phyloP scores from a whole-genome alignment of 805 yeast genomes.

The Diddensiella transvaalensis region DNA sequence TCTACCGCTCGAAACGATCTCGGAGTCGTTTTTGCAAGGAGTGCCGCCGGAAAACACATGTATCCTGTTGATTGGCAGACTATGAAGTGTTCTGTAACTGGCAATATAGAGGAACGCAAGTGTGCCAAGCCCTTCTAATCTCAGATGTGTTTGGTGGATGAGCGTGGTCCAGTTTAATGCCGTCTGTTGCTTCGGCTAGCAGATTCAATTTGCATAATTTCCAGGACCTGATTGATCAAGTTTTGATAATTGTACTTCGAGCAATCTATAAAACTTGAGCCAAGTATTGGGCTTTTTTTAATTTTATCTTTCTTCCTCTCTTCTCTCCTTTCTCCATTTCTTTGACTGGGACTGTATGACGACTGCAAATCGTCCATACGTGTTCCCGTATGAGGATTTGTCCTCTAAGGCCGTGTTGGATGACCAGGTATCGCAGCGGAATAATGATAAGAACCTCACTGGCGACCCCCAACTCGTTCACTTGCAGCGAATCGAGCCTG shows the following conservation, averaged over 20 bases:
- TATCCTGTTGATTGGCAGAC: slow-evolving; percentile 94
- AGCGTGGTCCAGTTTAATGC: not conserved
- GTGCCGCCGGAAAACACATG: slow-evolving; percentile 69
- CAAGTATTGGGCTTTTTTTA: not conserved
- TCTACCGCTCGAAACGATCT: slow-evolving; percentile 86
- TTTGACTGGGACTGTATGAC: not conserved
- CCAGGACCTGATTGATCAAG: not conserved
- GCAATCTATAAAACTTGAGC: not conserved
- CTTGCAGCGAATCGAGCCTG: no score
- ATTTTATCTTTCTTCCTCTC: not conserved
- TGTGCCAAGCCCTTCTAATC: slow-evolving; percentile 81
- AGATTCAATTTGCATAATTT: not conserved
- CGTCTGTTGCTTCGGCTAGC: no score
- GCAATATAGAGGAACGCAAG: slow-evolving; percentile 73
- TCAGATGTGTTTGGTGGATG: no score
- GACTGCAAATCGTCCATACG: not conserved
- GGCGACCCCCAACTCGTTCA: no score
- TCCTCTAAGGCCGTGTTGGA: not conserved
- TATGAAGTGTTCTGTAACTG: slow-evolving; percentile 77
- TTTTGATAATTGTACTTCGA: not conserved
- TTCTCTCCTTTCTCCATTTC: not conserved
- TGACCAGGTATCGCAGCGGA: not conserved
- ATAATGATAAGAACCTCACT: no score
- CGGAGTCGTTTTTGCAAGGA: slow-evolving; percentile 88
- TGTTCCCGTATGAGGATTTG: not conserved